Base-by-base conservation (phyloP, 2,329 filamentous ascomycete genomes). In the Aspergillus fumigatus region DNA sequence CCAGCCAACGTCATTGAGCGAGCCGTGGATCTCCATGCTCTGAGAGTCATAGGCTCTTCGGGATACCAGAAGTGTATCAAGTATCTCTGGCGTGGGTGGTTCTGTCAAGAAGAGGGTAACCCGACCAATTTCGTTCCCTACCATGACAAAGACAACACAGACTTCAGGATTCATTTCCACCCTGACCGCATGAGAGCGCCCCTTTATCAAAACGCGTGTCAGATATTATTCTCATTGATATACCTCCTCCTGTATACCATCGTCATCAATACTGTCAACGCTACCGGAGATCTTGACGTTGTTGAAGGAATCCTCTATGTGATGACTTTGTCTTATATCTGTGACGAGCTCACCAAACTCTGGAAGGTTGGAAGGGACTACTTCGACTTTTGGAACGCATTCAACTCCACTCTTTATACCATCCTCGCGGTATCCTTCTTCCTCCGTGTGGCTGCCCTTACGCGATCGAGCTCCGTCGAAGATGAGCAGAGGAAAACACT, bases 21-120 rank as follows among this genome's bases (percentile, higher is more conserved):
- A 67, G 90, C 94, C 0, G 92, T 97, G 38, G 94, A 99, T 67
- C 77, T 97, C 26, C 94, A 99, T 71, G 91, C 93, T 1, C 80
- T 97, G 48, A 82, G 84, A 14, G 86, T 99, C 50, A 97, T 97
- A 60, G 91, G 91, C 2, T 93, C 89, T 0, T 92, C 90, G 0
- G 93, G 94, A 26, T 99, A 97, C 73, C 94, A 97, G 66, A 96
- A 95, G 76, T 97, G 93, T 70, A 91, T 97, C 67, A 85, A 82
- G 60, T 91, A 95, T 69, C 85, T 99, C 8, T 99, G 94, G 94
- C 85, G 86, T 59, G 94, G 94, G 23, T 99, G 94, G 94, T 80
- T 97, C 8, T 87, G 96, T n/a, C 94, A 99, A 72, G 91, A 97
- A 63, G 92, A 97, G 65, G 82, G 92, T 51, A 92, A 97, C 65